Evolutionary conservation across 495 filamentous ascomycete species (phyloP).

Genomic region (Physcia stellaris): DNA sequence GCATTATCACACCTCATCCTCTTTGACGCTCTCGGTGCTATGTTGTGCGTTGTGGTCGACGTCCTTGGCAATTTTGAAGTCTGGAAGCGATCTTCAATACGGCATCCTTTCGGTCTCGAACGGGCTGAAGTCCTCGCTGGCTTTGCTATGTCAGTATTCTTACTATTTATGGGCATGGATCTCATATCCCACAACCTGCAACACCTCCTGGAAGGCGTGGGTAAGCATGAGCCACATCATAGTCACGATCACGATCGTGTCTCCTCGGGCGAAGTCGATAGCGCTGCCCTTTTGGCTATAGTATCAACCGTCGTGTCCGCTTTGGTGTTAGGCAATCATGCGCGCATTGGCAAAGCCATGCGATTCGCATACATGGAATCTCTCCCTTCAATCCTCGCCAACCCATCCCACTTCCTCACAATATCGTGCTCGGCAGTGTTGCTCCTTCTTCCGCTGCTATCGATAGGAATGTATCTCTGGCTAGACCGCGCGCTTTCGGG

Average conservation of each 20-base stretch:
- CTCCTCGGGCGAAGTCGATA: conserved; percentile 59
- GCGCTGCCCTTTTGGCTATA: conserved; percentile 79
- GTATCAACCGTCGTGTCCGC: conserved; percentile 76
- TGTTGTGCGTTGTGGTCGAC: conserved; percentile 87
- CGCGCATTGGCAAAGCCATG: conserved; percentile 75
- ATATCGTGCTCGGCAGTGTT: conserved; percentile 70
- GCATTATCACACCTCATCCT: conserved; percentile 85
- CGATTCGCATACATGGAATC: conserved; percentile 72
- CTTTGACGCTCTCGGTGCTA: conserved; percentile 85
- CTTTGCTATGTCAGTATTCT: conserved; percentile 90
- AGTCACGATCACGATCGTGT: conserved; percentile 53
- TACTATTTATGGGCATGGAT: conserved; percentile 93
- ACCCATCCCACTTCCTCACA: conserved; percentile 89
- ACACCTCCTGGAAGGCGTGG: conserved; percentile 57
- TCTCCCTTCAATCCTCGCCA: conserved; percentile 68
- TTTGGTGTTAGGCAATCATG: conserved; percentile 79
- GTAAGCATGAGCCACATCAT: conserved; percentile 55
- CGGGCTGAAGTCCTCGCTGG: conserved; percentile 87
- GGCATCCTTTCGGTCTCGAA: conserved; percentile 87
- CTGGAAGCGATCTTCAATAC: conserved; percentile 84
- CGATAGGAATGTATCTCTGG: conserved; percentile 57
- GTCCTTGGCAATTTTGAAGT: conserved; percentile 93
- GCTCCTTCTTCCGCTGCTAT: conserved; percentile 70
- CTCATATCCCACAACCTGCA: conserved; percentile 85
- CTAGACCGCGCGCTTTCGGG: conserved; percentile 71